phyloP scores from a whole-genome alignment of 345 rosid genomes.

The Eucalyptus polybractea region DNA sequence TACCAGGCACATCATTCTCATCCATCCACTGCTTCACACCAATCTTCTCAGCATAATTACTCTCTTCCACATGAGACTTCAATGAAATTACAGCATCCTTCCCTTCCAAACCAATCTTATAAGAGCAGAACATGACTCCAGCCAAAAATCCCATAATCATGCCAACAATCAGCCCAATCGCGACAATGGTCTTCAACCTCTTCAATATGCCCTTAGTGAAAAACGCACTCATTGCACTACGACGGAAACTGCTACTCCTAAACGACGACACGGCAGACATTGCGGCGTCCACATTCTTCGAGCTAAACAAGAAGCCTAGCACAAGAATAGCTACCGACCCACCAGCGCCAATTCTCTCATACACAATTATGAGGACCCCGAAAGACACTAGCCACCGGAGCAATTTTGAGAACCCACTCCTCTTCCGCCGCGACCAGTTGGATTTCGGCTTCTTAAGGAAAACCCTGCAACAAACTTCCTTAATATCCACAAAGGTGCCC shows the following conservation, averaged over 20 bases:
- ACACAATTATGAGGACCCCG: constrained; percentile 68
- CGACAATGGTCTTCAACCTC: constrained; percentile 61
- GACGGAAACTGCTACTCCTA: constrained; percentile 55
- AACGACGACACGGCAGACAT: constrained; percentile 63
- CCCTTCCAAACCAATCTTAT: constrained; percentile 90
- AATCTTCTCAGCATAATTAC: constrained; percentile 76
- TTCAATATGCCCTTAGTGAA: constrained; percentile 74
- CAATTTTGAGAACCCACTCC: constrained; percentile 62
- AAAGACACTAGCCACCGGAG: constrained; percentile 71
- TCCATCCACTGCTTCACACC: constrained; percentile 91
- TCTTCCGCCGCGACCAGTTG: constrained; percentile 6
- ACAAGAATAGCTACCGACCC: constrained; percentile 61
- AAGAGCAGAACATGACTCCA: constrained; percentile 74
- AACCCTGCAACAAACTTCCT: constrained; percentile 43
- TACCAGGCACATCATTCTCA: constrained; percentile 84
- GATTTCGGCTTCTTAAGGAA: constrained; percentile 44
- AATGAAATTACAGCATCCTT: constrained; percentile 73
- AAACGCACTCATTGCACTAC: constrained; percentile 40
- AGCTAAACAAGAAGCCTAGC: constrained; percentile 53
- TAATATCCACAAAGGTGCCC: constrained; percentile 62
- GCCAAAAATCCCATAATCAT: constrained; percentile 67
- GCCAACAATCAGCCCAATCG: constrained; percentile 71
- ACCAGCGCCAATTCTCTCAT: constrained; percentile 53
- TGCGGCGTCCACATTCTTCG: constrained; percentile 50
- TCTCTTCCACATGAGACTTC: constrained; percentile 78